phyloP scores from a whole-genome alignment of 2,329 filamentous ascomycete genomes.

The Ascochyta koolunga region DNA sequence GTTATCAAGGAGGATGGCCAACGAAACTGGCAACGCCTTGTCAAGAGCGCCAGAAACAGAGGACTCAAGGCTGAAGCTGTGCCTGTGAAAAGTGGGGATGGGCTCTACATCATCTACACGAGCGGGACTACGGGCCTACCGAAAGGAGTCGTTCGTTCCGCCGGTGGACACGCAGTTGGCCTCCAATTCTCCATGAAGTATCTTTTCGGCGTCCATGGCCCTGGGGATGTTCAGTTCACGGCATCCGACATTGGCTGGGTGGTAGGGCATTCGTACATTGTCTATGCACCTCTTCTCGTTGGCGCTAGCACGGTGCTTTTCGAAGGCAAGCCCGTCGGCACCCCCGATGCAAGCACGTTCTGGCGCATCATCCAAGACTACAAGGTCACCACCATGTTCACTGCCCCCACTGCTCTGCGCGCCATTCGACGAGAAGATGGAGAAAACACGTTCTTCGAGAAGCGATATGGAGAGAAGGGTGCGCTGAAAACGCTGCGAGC shows the following conservation, averaged over 20 bases:
- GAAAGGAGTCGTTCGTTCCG: conserved; percentile 82
- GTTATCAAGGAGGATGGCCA: conserved; percentile 71
- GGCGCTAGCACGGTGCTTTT: conserved; percentile 88
- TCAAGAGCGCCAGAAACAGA: conserved; percentile 71
- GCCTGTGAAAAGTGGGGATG: conserved; percentile 76
- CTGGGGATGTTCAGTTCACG: conserved; percentile 81
- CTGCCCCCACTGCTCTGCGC: conserved; percentile 83
- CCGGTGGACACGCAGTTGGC: conserved; percentile 85
- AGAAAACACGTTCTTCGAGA: conserved; percentile 68
- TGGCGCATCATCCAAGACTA: conserved; percentile 88
- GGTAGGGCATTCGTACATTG: conserved; percentile 75
- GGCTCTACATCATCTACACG: conserved; percentile 90
- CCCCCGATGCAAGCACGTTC: conserved; percentile 83
- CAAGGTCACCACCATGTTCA: conserved; percentile 78
- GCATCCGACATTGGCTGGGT: conserved; percentile 93
- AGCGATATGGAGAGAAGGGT: conserved; percentile 65
- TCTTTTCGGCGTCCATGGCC: conserved; percentile 80
- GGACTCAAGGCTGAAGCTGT: conserved; percentile 75
- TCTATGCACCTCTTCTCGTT: conserved; percentile 84
- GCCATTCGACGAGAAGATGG: conserved; percentile 88
- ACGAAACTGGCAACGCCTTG: conserved; percentile 78
- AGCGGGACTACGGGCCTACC: conserved; percentile 81
- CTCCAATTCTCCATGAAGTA: conserved; percentile 82
- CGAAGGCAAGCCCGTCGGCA: conserved; percentile 93
- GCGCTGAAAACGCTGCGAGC: conserved; percentile 75